These are phyloP conservation scores for Diddensiella caesifluorescens DNA, from an alignment of 805 yeast genomes.

Conservation along the genomic window DNA sequence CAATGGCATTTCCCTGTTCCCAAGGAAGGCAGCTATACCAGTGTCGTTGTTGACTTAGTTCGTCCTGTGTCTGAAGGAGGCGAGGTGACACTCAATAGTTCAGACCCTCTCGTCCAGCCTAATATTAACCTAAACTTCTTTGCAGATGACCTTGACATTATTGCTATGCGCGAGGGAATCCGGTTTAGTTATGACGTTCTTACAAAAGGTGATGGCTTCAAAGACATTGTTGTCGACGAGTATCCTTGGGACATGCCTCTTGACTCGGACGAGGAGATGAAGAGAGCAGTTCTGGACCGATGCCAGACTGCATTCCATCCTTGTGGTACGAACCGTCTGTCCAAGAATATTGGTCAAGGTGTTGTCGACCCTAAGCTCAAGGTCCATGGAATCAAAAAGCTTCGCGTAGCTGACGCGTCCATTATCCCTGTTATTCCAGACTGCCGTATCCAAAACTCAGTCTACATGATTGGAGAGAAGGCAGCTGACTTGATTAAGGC, in stretches of 20 bases:
- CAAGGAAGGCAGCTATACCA: conserved; percentile 27
- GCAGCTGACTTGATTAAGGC: conserved; percentile 29
- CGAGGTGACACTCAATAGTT: conserved; percentile 26
- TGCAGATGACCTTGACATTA: conserved; percentile 31
- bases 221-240: conserved; percentile 29
- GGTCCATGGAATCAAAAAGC: conserved; percentile 30
- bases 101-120: conserved; percentile 27
- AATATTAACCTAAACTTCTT: conserved; percentile 28
- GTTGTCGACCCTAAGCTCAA: conserved; percentile 31
- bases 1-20: conserved; percentile 22
- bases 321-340: conserved; percentile 30
- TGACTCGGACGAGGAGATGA: conserved; percentile 30
- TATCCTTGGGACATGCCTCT: conserved; percentile 33
- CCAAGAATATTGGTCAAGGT: conserved; percentile 15
- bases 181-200: conserved; percentile 30
- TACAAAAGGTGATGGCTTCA: conserved; percentile 31
- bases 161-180: conserved; percentile 32
- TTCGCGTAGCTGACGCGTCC: conserved; percentile 33
- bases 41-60: conserved; percentile 28
- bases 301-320: conserved; percentile 34
- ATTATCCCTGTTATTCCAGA: conserved; percentile 32
- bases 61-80: conserved; percentile 30
- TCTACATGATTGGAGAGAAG: conserved; percentile 29
- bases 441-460: conserved; percentile 29
- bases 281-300: conserved; percentile 30